Conservation (phyloP, 176 grass and related monocot genomes). For the Canna indica region DNA sequence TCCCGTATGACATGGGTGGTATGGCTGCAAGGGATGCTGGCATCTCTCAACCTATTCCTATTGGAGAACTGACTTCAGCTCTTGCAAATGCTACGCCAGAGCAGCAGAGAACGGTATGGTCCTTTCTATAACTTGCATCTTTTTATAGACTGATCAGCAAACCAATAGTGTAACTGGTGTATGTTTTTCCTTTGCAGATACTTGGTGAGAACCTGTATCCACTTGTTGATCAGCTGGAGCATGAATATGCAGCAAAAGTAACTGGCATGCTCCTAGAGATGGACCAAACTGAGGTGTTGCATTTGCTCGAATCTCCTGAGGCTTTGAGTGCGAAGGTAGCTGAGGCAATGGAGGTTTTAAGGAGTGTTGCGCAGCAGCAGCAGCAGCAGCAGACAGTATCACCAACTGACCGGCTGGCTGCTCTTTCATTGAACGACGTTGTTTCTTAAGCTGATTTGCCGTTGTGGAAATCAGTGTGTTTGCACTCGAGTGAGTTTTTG, state of each 20-base stretch:
- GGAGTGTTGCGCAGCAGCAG: constrained; percentile 39
- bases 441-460: constrained; percentile 22
- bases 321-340: constrained; percentile 77
- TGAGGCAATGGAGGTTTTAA: constrained; percentile 84
- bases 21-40: constrained; percentile 42
- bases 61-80: constrained; percentile 42
- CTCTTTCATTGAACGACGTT: constrained; percentile 52
- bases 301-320: constrained; percentile 80
- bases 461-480: background rate
- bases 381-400: constrained; percentile 28
- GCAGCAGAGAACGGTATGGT: constrained; percentile 65
- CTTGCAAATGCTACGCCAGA: constrained; percentile 63
- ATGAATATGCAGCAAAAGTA: constrained; percentile 76
- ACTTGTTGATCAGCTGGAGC: constrained; percentile 80
- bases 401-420: constrained; percentile 48
- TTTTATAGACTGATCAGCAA: no score
- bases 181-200: constrained; percentile 30
- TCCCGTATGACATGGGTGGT: constrained; percentile 55
- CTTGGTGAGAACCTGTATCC: constrained; percentile 94
- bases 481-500: background rate
- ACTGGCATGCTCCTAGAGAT: constrained; percentile 98
- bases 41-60: constrained; percentile 52
- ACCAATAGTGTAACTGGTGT: no score
- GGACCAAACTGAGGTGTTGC: constrained; percentile 87
- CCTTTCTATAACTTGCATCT: no score